Conservation (phyloP, 169 alveolate species). For the Cryptosporidium felis region DNA sequence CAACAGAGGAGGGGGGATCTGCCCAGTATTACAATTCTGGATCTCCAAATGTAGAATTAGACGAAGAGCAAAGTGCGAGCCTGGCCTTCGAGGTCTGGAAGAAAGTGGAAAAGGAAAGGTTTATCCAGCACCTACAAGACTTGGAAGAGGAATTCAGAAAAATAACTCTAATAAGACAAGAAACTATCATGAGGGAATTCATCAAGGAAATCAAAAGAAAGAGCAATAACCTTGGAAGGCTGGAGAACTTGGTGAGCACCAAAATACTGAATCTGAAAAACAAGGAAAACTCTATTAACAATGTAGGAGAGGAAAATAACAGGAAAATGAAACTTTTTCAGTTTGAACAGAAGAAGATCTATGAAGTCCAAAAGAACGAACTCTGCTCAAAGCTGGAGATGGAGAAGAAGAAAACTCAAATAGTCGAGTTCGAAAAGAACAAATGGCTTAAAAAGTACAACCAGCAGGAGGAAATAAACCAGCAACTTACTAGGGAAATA, state of each 20-base stretch:
- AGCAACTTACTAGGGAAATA: neutral
- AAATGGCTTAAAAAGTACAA: constrained; percentile 30
- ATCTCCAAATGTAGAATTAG: neutral
- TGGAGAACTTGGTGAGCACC: constrained; percentile 25
- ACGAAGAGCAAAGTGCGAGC: neutral
- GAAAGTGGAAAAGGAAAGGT: constrained; percentile 44
- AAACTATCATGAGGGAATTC: constrained; percentile 42
- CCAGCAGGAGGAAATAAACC: constrained; percentile 2
- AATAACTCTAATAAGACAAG: constrained; percentile 24
- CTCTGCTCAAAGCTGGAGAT: constrained; percentile 19
- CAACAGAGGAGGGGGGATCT: neutral
- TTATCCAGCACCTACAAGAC: constrained; percentile 19
- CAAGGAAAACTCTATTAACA: constrained; percentile 43
- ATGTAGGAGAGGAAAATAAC: constrained; percentile 40
- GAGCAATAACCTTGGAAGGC: constrained; percentile 22
- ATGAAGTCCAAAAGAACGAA: constrained; percentile 16
- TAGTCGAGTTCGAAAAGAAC: constrained; percentile 34
- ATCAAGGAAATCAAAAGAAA: constrained; percentile 19
- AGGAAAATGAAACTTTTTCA: neutral
- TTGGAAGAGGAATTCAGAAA: constrained; percentile 43
- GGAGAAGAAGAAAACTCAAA: constrained; percentile 31
- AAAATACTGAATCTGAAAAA: constrained; percentile 51
- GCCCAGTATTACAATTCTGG: too few species aligned
- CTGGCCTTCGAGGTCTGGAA: constrained; percentile 8
- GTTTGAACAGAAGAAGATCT: neutral